Base-by-base conservation (phyloP, 2,329 filamentous ascomycete genomes). In the Calonectria honghensis region DNA sequence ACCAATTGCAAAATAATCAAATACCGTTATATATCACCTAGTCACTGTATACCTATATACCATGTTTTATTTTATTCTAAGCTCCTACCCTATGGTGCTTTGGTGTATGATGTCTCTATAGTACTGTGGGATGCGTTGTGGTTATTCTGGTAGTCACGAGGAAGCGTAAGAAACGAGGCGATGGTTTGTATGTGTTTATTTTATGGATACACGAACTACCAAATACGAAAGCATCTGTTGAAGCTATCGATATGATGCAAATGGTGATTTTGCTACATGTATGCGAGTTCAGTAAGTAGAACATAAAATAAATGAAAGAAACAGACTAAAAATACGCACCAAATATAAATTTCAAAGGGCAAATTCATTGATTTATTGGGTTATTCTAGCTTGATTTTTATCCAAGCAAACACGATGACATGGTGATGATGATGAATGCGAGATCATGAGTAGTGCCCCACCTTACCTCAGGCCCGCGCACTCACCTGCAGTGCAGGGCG, bases 381-480 rank as follows among this genome's bases (percentile, higher is more conserved):
- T n/a, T n/a, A n/a, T n/a, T n/a, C 7, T 10, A 10, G 7, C 20
- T 48, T 48, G 20, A n/a, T 10, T n/a, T n/a, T n/a, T 48, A 9
- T 18, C 18, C 41, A n/a, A n/a, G 20, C 4, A 48, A n/a, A 2
- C 10, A 20, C 41, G 16, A 48, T n/a, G 7, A 48, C 18, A n/a
- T n/a, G n/a, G 41, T 41, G 20, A 48, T n/a, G 20, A 48, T n/a
- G 41, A 48, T 48, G 41, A 6, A 11, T 48, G 7, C 16, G 7
- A n/a, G 41, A 20, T 45, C 41, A 20, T 45, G 18, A 45, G 16
- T 14, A 45, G 41, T 45, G 35, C n/a, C 54, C 57, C 32, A 14
- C 35, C 57, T 41, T 35, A 50, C 61, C 35, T 32, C 48, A 41
- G 69, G 68, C 24, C 24, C 24, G 24, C 24, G 24, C 35, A 61